Conservation (phyloP, 2,329 filamentous ascomycete genomes). For the Bipolaris victoriae region DNA sequence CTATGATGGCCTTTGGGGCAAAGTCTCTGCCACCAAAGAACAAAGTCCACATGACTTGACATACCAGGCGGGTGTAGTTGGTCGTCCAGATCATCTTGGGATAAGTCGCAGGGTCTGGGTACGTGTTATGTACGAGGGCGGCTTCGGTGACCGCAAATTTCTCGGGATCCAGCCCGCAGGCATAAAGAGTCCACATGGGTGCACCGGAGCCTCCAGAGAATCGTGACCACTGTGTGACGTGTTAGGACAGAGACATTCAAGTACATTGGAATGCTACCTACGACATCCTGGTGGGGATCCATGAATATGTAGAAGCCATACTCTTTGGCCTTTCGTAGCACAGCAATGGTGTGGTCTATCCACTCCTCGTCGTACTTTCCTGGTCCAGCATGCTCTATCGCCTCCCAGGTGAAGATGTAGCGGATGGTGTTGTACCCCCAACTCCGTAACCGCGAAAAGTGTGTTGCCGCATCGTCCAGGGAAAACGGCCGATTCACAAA, state of each 20-base stretch:
- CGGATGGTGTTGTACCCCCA: constrained; percentile 96
- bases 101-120: constrained; percentile 80
- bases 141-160: constrained; percentile 87
- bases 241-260: constrained; percentile 23
- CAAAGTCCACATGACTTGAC: constrained; percentile 89
- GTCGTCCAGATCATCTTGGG: constrained; percentile 99
- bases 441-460: constrained; percentile 83
- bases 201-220: constrained; percentile 94
- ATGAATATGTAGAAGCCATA: constrained; percentile 98
- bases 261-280: constrained; percentile 54
- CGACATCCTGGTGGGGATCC: constrained; percentile 98
- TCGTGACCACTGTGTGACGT: constrained; percentile 75
- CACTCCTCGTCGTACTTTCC: constrained; percentile 93
- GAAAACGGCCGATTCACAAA: constrained; percentile 88
- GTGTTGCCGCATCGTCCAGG: constrained; percentile 78
- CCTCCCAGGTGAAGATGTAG: constrained; percentile 98
- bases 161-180: constrained; percentile 86
- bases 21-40: constrained; percentile 93
- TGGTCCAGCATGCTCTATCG: constrained; percentile 91
- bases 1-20: constrained; percentile 92
- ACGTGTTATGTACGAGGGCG: constrained; percentile 93
- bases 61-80: constrained; percentile 87
- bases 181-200: constrained; percentile 97
- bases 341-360: constrained; percentile 86
- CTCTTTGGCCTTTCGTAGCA: constrained; percentile 80